A percentile compares a stretch with the other conserved stretches of the same genome.
phyloP scores from a whole-genome alignment of 352 stramenopile species.

The Phytophthora meadii region DNA sequence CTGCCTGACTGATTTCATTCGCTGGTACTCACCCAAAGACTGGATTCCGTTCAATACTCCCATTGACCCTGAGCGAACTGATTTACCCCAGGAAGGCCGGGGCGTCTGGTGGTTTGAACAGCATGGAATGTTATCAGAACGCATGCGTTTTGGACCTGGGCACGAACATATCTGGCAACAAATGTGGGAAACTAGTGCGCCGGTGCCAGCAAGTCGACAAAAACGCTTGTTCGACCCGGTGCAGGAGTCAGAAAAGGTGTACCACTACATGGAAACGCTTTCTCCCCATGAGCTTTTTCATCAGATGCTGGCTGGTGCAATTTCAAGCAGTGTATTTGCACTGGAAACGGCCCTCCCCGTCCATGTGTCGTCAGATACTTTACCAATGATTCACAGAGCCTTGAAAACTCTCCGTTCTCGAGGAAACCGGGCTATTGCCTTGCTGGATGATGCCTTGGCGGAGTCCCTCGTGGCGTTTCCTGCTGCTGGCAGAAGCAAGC shows the following conservation, averaged over 20 bases:
- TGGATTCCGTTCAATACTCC: conserved; percentile 62
- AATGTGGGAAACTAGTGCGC: conserved; percentile 69
- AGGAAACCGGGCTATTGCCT: conserved; percentile 56
- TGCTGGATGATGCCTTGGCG: conserved; percentile 68
- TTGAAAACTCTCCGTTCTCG: conserved; percentile 44
- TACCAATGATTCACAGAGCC: conserved; percentile 47
- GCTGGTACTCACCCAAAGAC: conserved; percentile 87
- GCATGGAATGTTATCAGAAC: conserved; percentile 72
- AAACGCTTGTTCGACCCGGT: conserved; percentile 75
- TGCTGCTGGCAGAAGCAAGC: conserved; percentile 32
- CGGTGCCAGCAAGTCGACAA: conserved; percentile 67
- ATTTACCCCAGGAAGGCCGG: conserved; percentile 51
- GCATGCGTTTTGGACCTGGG: conserved; percentile 61
- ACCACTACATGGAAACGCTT: conserved; percentile 85
- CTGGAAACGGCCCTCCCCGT: conserved; percentile 57
- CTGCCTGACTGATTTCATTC: conserved; percentile 82
- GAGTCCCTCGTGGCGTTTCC: conserved; percentile 73
- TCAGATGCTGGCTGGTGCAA: conserved; percentile 73
- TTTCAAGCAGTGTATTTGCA: conserved; percentile 65
- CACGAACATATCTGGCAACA: conserved; percentile 72
- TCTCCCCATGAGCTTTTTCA: conserved; percentile 81
- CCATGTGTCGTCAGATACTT: conserved; percentile 23
- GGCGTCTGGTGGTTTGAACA: conserved; percentile 75
- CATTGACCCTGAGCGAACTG: conserved; percentile 16
- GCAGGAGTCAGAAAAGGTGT: conserved; percentile 82